Percentiles rank a stretch among this genome's conserved stretches.
phyloP scores from a whole-genome alignment of 2,329 filamentous ascomycete genomes.

The Trichophaea hybrida region DNA sequence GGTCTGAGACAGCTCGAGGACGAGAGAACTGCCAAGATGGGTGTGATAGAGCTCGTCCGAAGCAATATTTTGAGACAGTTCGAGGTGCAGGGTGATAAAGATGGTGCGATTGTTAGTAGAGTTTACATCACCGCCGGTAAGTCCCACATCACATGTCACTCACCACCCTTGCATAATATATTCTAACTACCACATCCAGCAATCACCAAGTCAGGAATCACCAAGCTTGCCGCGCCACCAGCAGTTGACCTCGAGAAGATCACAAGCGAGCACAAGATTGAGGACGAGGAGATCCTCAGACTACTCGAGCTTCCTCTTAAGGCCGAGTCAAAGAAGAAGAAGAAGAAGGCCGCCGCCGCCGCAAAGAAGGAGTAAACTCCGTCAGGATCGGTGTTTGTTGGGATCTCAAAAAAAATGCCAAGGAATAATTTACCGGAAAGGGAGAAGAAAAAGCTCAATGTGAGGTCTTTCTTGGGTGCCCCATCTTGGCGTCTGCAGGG shows the following conservation, averaged over 20 bases:
- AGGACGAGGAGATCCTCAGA: constrained; percentile 86
- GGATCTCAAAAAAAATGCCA: too few species aligned
- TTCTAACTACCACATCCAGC: constrained; percentile 38
- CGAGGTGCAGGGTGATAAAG: constrained; percentile 89
- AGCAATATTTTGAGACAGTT: constrained; percentile 88
- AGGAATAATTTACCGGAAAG: too few species aligned
- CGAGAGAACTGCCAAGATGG: constrained; percentile 88
- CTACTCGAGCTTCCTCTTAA: constrained; percentile 76
- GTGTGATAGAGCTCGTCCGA: constrained; percentile 90
- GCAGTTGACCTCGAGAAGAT: constrained; percentile 63
- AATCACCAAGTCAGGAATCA: constrained; percentile 94
- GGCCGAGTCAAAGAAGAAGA: constrained; percentile 75
- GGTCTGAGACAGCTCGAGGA: constrained; percentile 92
- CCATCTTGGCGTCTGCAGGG: too few species aligned
- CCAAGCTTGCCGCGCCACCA: constrained; percentile 65
- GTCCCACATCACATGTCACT: constrained; percentile 31
- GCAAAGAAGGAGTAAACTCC: constrained; percentile 37
- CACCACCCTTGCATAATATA: too few species aligned
- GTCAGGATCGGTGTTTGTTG: too few species aligned
- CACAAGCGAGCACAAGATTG: constrained; percentile 96
- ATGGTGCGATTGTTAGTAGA: constrained; percentile 68
- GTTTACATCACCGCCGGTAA: constrained; percentile 85
- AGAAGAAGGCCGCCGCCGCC: constrained; percentile 57
- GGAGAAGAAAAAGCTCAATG: too few species aligned
- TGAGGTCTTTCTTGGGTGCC: too few species aligned